These are phyloP conservation scores for Boletellus ananas DNA, from an alignment of 768 basidiomycete species.

Conservation along the genomic window DNA sequence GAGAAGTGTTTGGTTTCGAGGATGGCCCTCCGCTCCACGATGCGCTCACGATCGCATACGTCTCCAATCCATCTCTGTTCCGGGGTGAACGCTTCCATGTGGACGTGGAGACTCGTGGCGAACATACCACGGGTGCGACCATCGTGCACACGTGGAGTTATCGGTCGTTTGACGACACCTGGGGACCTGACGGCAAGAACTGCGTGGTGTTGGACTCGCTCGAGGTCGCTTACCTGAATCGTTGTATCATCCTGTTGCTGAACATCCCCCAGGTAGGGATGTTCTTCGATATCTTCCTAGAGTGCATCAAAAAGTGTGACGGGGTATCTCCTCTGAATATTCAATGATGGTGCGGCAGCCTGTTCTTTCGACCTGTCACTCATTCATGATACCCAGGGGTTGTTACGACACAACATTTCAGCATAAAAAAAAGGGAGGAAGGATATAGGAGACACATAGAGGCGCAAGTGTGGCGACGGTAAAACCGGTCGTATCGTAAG, in stretches of 20 bases:
- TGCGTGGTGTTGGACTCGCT: constrained; percentile 66
- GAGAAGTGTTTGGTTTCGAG: constrained; percentile 73
- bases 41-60: constrained; percentile 74
- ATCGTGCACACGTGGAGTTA: constrained; percentile 77
- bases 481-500: neutral
- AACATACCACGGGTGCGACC: constrained; percentile 70
- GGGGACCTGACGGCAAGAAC: constrained; percentile 74
- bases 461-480: neutral
- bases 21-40: constrained; percentile 88
- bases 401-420: too few species aligned
- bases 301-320: constrained; percentile 58
- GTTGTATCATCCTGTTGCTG: neutral
- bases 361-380: too few species aligned
- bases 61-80: constrained; percentile 68
- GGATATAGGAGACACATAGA: too few species aligned
- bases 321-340: constrained; percentile 55
- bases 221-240: constrained; percentile 43
- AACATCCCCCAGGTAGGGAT: constrained; percentile 44
- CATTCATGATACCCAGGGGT: too few species aligned
- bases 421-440: too few species aligned
- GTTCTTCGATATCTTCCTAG: constrained; percentile 66
- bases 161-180: constrained; percentile 52
- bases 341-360: neutral
- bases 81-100: constrained; percentile 62
- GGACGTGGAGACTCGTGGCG: constrained; percentile 73